phyloP scores from a whole-genome alignment of 805 yeast genomes.

The Schizosaccharomyces cryophilus region DNA sequence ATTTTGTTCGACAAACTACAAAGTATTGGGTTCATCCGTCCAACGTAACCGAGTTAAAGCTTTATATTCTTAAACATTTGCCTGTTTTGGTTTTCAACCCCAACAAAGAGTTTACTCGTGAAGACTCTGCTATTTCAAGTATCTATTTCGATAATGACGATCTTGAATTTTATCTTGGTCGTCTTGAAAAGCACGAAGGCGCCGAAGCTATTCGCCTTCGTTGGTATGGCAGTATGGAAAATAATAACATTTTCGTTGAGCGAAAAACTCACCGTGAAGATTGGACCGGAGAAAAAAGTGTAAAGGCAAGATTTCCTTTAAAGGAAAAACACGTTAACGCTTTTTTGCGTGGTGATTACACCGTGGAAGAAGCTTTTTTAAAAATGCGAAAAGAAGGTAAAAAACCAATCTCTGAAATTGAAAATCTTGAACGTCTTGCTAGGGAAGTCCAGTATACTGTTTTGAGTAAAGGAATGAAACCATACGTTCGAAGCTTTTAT shows the following conservation, averaged over 20 bases:
- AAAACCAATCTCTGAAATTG: constrained; percentile 67
- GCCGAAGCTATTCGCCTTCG: constrained; percentile 95
- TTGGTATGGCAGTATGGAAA: constrained; percentile 96
- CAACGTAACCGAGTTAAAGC: constrained; percentile 84
- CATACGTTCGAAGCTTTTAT: constrained; percentile 87
- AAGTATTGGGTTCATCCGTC: constrained; percentile 99
- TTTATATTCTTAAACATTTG: constrained; percentile 74
- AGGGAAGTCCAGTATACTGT: constrained; percentile 80
- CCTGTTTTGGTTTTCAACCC: constrained; percentile 94
- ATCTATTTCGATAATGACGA: constrained; percentile 80
- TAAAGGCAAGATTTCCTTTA: constrained; percentile 80
- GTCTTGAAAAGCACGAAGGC: constrained; percentile 89
- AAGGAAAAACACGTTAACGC: constrained; percentile 78
- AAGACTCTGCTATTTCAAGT: constrained; percentile 90
- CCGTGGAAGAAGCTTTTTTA: constrained; percentile 74
- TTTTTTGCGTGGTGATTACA: constrained; percentile 58
- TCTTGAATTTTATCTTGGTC: constrained; percentile 78
- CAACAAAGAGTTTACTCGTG: constrained; percentile 81
- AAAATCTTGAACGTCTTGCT: constrained; percentile 75
- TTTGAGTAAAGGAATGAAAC: constrained; percentile 61
- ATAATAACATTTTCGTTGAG: constrained; percentile 82
- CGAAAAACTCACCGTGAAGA: constrained; percentile 96
- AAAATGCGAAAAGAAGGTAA: constrained; percentile 84
- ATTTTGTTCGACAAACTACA: constrained; percentile 93
- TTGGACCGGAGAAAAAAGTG: constrained; percentile 99